Conservation (phyloP, 192 early-diverging fungal genomes). For the Diversispora epigaea region DNA sequence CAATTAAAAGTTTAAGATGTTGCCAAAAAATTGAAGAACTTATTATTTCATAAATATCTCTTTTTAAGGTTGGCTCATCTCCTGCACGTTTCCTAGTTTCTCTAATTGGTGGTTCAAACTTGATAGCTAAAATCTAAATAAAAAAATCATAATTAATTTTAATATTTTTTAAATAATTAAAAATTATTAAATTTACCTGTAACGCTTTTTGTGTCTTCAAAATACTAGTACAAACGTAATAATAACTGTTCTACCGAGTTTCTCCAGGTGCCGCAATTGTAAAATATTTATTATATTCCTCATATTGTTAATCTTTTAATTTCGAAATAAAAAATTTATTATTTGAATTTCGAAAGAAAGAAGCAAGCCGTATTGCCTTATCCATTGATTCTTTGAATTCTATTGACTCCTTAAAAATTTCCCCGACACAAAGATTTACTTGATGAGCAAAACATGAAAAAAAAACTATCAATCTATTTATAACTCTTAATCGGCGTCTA, state of each 20-base stretch:
- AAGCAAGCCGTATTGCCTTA: background rate
- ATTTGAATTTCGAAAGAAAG: constrained; percentile 3
- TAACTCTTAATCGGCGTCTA: background rate
- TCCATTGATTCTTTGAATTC: background rate
- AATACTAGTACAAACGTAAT: background rate
- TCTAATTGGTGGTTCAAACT: too few species aligned
- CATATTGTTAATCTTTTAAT: constrained; percentile 7
- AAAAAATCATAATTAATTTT: too few species aligned
- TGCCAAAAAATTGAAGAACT: background rate
- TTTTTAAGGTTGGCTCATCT: too few species aligned
- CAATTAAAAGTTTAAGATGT: background rate
- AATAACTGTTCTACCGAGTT: constrained; percentile 19
- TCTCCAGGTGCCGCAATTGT: background rate
- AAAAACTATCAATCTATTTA: background rate
- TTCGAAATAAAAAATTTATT: constrained; percentile 9
- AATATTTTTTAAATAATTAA: background rate
- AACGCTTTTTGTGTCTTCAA: constrained; percentile 3
- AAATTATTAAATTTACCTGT: background rate
- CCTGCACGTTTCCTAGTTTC: too few species aligned
- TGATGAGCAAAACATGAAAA: background rate
- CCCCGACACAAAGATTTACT: background rate
- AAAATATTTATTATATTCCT: constrained; percentile 18
- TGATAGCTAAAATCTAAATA: too few species aligned
- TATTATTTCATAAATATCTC: too few species aligned
- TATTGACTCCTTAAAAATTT: constrained; percentile 7